A percentile compares a stretch with the other conserved stretches of the same genome.
These are phyloP conservation scores for Acephala macrosclerotiorum DNA, from an alignment of 2,329 filamentous ascomycete genomes.

Conservation along the genomic window DNA sequence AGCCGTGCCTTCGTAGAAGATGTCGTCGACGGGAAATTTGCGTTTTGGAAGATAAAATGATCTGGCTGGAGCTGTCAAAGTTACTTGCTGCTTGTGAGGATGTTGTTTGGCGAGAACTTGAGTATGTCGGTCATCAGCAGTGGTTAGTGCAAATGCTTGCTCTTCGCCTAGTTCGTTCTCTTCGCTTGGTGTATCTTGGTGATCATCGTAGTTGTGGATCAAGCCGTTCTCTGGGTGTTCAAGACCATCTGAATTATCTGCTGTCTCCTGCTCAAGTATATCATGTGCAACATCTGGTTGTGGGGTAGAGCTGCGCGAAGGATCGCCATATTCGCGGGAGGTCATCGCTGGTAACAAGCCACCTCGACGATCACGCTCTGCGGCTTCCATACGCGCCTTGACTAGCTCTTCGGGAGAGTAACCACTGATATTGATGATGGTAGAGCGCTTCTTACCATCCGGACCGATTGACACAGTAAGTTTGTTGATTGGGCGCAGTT, in stretches of 20 bases:
- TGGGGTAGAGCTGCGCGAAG: neutral
- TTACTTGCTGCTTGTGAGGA: neutral
- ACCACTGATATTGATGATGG: neutral
- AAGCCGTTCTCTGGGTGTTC: neutral
- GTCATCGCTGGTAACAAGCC: neutral
- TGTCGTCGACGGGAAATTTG: conserved; percentile 47
- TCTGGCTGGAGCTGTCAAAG: neutral
- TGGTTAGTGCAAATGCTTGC: neutral
- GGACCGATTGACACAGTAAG: neutral
- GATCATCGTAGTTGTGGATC: neutral
- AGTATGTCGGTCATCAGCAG: too few relatives aligned
- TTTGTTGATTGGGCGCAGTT: neutral
- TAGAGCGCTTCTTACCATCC: neutral
- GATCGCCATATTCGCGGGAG: neutral
- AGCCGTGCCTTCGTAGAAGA: conserved; percentile 49
- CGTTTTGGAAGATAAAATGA: conserved; percentile 43
- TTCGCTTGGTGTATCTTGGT: neutral
- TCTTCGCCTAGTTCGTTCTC: neutral
- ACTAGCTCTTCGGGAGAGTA: neutral
- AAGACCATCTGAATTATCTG: neutral
- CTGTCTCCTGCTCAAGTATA: neutral
- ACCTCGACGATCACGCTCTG: too few relatives aligned
- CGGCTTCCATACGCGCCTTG: neutral
- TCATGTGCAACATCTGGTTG: neutral
- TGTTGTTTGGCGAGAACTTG: neutral